These are phyloP conservation scores for Fusarium albosuccineum DNA, from an alignment of 2,329 filamentous ascomycete species.

Conservation along the genomic window DNA sequence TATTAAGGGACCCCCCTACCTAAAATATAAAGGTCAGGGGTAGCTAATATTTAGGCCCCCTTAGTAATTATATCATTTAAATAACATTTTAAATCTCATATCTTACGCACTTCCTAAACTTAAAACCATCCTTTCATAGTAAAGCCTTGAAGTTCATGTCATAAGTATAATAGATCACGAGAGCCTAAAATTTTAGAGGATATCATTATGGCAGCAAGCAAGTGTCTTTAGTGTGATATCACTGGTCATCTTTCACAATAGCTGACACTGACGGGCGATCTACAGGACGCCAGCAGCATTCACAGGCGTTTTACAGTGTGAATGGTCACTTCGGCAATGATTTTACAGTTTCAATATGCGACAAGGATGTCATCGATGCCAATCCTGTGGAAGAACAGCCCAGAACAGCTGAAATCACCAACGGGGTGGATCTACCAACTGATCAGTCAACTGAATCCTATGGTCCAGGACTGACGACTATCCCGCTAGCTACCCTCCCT, in stretches of 20 bases:
- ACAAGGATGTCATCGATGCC: slow-evolving; percentile 8
- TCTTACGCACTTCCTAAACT: too few relatives aligned
- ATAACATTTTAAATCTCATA: too few relatives aligned
- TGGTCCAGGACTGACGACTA: slow-evolving; percentile 6
- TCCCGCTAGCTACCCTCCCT: slow-evolving; percentile 9
- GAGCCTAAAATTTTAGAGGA: background rate
- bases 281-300: background rate
- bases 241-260: background rate
- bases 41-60: too few relatives aligned
- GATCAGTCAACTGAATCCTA: slow-evolving; percentile 6
- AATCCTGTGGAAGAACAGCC: background rate
- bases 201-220: background rate
- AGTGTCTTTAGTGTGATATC: background rate
- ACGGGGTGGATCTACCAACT: slow-evolving; percentile 29
- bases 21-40: too few relatives aligned
- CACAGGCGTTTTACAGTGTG: background rate
- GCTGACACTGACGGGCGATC: background rate
- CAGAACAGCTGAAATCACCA: slow-evolving; percentile 7
- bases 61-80: too few relatives aligned
- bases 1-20: too few relatives aligned
- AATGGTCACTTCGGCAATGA: background rate
- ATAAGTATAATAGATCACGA: too few relatives aligned
- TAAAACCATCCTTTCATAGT: too few relatives aligned
- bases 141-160: too few relatives aligned
- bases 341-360: background rate